Evolutionary conservation across 2,329 filamentous ascomycete genomes (phyloP).

Genomic region (Fusarium sterilihyphosum): DNA sequence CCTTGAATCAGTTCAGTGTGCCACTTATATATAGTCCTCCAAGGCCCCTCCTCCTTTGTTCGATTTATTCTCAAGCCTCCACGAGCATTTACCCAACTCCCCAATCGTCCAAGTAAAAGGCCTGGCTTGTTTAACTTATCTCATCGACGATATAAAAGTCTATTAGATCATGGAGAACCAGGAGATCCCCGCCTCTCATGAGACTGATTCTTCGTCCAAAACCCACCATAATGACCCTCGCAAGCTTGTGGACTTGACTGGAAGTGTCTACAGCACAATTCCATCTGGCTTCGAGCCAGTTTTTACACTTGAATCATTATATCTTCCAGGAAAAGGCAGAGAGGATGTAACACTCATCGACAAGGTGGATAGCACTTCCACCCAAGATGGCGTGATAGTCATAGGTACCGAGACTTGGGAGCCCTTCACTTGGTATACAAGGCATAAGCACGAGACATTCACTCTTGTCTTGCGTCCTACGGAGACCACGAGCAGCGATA

Average conservation of each 20-base stretch:
- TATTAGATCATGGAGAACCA: background rate
- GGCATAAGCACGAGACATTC: background rate
- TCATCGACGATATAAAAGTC: no score
- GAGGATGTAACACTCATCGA: background rate
- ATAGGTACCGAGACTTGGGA: background rate
- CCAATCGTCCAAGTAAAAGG: background rate
- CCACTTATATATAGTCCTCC: background rate
- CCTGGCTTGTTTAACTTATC: background rate
- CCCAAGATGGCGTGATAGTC: background rate
- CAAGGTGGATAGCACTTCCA: background rate
- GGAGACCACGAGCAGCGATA: background rate
- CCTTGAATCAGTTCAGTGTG: constrained; percentile 1
- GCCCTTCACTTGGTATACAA: background rate
- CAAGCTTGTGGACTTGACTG: background rate
- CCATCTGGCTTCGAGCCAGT: background rate
- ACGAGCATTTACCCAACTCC: background rate
- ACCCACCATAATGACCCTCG: background rate
- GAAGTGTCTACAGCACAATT: background rate
- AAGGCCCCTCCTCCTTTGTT: background rate
- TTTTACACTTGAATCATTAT: background rate
- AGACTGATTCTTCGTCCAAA: background rate
- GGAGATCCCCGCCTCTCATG: no score
- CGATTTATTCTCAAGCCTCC: background rate
- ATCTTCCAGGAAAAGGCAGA: background rate
- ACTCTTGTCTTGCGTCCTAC: background rate